Percentiles rank a stretch among this genome's conserved stretches.
These are phyloP conservation scores for Quercus rubra DNA, from an alignment of 306 rosid species.

Conservation along the genomic window DNA sequence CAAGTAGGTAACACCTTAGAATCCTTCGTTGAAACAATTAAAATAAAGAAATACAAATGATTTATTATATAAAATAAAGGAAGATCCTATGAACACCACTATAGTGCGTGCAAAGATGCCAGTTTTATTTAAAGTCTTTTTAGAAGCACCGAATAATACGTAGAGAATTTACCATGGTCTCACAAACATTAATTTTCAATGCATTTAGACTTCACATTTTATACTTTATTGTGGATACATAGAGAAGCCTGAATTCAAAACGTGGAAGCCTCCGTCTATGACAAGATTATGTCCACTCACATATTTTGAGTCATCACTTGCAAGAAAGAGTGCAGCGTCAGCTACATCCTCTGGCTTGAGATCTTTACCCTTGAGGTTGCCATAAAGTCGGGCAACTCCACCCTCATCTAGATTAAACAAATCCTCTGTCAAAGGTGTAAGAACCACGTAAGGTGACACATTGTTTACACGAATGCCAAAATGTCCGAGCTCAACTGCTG, in stretches of 20 bases:
- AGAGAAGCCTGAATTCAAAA: conserved; percentile 10
- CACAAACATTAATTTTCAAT: too few relatives aligned
- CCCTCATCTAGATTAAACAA: conserved; percentile 25
- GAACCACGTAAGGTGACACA: conserved; percentile 35
- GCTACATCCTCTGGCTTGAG: conserved; percentile 37
- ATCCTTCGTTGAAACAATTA: too few relatives aligned
- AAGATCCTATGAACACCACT: too few relatives aligned
- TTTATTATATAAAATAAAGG: too few relatives aligned
- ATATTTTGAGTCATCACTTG: conserved; percentile 24
- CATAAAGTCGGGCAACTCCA: conserved; percentile 4
- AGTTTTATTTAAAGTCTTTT: too few relatives aligned
- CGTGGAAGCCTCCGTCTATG: conserved; percentile 44
- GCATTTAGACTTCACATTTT: too few relatives aligned
- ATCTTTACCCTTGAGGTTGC: conserved; percentile 22
- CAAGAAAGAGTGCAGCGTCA: conserved; percentile 40
- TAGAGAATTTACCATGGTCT: too few relatives aligned
- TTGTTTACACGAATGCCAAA: conserved; percentile 49
- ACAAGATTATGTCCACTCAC: conserved; percentile 15
- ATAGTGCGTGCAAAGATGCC: too few relatives aligned
- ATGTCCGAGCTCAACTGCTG: conserved; percentile 44
- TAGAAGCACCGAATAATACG: too few relatives aligned
- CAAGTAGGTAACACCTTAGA: too few relatives aligned
- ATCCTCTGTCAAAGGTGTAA: conserved; percentile 26
- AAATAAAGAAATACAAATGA: too few relatives aligned
- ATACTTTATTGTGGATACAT: not conserved